Evolutionary conservation across 23 red algal genomes (phyloP).

Genomic region (Gracilaria vermiculophylla): DNA sequence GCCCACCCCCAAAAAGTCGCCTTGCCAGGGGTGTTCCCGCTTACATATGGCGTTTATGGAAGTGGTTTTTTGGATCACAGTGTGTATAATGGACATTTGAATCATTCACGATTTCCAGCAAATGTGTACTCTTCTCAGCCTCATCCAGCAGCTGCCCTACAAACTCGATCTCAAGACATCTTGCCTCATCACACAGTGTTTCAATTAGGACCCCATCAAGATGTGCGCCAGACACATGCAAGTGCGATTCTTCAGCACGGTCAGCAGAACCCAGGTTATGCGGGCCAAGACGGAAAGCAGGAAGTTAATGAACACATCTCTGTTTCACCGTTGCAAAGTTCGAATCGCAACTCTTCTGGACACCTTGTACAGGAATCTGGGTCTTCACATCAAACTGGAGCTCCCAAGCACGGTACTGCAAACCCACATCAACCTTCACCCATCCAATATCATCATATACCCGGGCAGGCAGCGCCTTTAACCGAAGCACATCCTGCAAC

Average conservation of each 20-base stretch:
- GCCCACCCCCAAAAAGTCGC: neutral
- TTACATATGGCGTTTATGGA: conserved; percentile 31
- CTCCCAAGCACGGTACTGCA: neutral
- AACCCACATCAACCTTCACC: neutral
- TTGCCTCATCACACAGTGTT: neutral
- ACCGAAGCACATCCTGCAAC: neutral
- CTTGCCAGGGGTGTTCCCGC: conserved; percentile 20
- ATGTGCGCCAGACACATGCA: neutral
- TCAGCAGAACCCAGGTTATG: neutral
- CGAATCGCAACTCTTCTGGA: neutral
- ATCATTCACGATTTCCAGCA: neutral
- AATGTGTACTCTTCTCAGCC: conserved; percentile 1
- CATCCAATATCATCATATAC: neutral
- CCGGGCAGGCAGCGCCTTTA: neutral
- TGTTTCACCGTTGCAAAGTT: neutral
- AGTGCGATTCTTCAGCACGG: neutral
- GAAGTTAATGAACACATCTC: neutral
- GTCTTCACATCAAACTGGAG: neutral
- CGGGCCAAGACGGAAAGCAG: neutral
- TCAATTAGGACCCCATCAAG: neutral
- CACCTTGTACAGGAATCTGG: neutral
- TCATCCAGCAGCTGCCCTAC: neutral
- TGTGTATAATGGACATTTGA: neutral
- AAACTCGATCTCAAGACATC: neutral
- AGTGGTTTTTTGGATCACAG: conserved; percentile 1